A percentile compares a stretch with the other conserved stretches of the same genome.
Conservation (phyloP, 306 rosid genomes). For the Citrullus colocynthis region DNA sequence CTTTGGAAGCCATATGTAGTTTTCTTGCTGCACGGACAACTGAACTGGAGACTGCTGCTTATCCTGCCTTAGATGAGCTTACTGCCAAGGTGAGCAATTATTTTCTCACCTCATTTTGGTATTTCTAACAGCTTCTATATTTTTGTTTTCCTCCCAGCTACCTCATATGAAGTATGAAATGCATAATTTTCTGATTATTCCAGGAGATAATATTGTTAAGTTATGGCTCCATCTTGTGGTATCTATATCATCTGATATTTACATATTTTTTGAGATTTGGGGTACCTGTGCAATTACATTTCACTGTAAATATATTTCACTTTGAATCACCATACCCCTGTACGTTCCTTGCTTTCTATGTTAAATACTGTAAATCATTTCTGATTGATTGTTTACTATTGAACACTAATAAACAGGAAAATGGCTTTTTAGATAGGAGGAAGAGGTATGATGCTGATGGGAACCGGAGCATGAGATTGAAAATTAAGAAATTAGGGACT, state of each 20-base stretch:
- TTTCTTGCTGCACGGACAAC: constrained; percentile 89
- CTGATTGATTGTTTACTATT: background rate
- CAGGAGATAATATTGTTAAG: background rate
- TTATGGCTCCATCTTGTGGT: background rate
- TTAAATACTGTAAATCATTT: background rate
- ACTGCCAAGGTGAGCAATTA: constrained; percentile 56
- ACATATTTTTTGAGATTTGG: background rate
- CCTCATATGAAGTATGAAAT: background rate
- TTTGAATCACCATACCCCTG: background rate
- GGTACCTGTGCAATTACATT: background rate
- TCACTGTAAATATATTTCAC: background rate
- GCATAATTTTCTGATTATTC: background rate
- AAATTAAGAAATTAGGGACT: background rate
- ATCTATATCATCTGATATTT: background rate
- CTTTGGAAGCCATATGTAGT: constrained; percentile 95
- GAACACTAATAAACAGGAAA: background rate
- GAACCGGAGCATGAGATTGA: background rate
- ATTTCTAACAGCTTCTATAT: background rate
- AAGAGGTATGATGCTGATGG: background rate
- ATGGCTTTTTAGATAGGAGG: background rate
- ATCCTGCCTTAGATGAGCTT: constrained; percentile 93
- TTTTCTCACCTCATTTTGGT: constrained; percentile 7
- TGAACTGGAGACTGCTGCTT: constrained; percentile 85
- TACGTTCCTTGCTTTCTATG: background rate
- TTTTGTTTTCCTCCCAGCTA: background rate